Percentiles rank a stretch among this genome's conserved stretches.
Evolutionary conservation across 805 yeast species (phyloP).

Genomic region (Yarrowia sp.): DNA sequence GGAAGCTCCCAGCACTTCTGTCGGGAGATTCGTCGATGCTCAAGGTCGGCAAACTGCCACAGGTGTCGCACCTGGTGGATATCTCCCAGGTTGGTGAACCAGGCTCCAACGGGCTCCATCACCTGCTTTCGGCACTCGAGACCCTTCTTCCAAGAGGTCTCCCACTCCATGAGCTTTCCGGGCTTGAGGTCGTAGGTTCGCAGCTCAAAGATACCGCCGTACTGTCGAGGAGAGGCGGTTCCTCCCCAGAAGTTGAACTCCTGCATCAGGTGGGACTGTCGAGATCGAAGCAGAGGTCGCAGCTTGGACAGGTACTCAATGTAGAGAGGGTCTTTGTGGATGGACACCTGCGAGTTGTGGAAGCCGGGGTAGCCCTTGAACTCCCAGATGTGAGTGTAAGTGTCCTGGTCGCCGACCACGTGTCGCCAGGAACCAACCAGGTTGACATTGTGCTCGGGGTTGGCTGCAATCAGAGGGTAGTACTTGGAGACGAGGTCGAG

Average conservation of each 20-base stretch:
- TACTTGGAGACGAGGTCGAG: slow-evolving; percentile 37
- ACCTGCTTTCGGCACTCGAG: slow-evolving; percentile 46
- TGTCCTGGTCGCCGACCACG: slow-evolving; percentile 45
- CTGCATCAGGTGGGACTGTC: slow-evolving; percentile 42
- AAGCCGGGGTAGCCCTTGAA: slow-evolving; percentile 45
- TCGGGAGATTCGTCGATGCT: slow-evolving; percentile 44
- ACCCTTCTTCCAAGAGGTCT: slow-evolving; percentile 44
- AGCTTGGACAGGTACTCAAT: slow-evolving; percentile 37
- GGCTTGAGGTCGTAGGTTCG: slow-evolving; percentile 43
- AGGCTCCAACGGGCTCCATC: slow-evolving; percentile 49
- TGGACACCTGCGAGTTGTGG: slow-evolving; percentile 41
- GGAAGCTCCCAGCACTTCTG: slow-evolving; percentile 47
- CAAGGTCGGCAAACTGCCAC: slow-evolving; percentile 47
- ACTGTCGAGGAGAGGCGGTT: slow-evolving; percentile 43
- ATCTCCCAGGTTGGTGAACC: slow-evolving; percentile 45
- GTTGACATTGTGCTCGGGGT: slow-evolving; percentile 38
- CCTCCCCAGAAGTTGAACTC: slow-evolving; percentile 49
- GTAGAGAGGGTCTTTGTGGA: slow-evolving; percentile 38
- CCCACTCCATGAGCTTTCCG: slow-evolving; percentile 46
- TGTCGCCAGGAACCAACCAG: slow-evolving; percentile 47
- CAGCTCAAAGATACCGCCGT: slow-evolving; percentile 46
- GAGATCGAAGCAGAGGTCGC: slow-evolving; percentile 39
- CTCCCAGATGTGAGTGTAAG: slow-evolving; percentile 45
- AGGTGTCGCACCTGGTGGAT: slow-evolving; percentile 45
- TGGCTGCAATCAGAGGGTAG: slow-evolving; percentile 40